Evolutionary conservation across 2,329 filamentous ascomycete species (phyloP).

Genomic region (Venturia aucupariae): DNA sequence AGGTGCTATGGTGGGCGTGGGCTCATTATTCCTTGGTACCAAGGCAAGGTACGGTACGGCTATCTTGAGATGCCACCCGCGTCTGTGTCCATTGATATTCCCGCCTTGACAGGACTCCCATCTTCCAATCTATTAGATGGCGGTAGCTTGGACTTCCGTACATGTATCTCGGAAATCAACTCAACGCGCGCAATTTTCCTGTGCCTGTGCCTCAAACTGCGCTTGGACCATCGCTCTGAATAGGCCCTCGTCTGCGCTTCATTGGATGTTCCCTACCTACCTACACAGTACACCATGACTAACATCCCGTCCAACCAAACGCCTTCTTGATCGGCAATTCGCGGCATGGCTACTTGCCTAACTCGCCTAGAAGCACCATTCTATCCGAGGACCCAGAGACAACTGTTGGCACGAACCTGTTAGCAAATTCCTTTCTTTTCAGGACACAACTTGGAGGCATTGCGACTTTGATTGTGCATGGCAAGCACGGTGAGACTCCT

Average conservation of each 20-base stretch:
- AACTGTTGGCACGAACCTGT: constrained; percentile 42
- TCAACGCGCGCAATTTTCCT: background rate
- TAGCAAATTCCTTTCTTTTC: background rate
- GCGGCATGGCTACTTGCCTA: constrained; percentile 46
- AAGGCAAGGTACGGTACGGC: background rate
- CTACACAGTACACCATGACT: constrained; percentile 1
- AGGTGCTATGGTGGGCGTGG: background rate
- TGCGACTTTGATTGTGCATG: background rate
- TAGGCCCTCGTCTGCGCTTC: background rate
- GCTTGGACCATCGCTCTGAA: background rate
- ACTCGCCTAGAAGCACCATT: constrained; percentile 72
- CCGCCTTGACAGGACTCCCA: background rate
- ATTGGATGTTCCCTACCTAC: too few species aligned
- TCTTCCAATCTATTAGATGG: background rate
- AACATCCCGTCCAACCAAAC: constrained; percentile 1
- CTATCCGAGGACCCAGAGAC: constrained; percentile 86
- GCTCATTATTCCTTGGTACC: background rate
- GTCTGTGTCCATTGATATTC: background rate
- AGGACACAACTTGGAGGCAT: background rate
- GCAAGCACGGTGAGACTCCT: background rate
- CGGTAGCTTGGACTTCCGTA: background rate
- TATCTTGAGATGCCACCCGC: background rate
- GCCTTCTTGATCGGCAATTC: constrained; percentile 12
- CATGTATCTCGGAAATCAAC: background rate
- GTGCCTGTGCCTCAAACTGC: background rate